Evolutionary conservation across 345 rosid genomes (phyloP).

Genomic region (Hibiscus tridactylites): DNA sequence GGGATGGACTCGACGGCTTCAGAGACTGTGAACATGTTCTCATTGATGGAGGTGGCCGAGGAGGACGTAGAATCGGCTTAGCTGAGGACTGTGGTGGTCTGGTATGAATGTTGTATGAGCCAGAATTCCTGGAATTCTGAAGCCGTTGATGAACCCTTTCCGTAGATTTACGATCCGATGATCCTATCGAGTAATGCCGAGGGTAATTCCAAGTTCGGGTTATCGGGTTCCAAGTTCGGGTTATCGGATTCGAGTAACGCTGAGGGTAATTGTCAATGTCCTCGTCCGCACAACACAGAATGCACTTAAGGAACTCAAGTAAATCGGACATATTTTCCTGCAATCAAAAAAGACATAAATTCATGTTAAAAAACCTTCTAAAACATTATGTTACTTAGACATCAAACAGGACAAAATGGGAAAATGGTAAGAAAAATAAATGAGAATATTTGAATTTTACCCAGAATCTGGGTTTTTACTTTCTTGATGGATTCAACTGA

Average conservation of each 20-base stretch:
- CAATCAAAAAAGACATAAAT: background rate
- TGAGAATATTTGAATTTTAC: background rate
- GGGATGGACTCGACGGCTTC: background rate
- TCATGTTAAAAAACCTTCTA: background rate
- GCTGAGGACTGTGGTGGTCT: background rate
- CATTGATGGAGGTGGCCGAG: background rate
- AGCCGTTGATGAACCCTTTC: background rate
- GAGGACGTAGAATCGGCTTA: background rate
- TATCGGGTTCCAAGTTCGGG: background rate
- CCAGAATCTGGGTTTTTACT: background rate
- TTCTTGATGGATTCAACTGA: background rate
- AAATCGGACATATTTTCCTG: constrained; percentile 5
- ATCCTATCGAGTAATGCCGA: background rate
- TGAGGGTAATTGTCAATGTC: background rate
- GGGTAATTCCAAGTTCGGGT: background rate
- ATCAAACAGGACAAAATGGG: background rate
- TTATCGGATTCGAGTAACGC: background rate
- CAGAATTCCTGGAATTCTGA: background rate
- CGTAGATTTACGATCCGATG: background rate
- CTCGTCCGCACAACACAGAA: background rate
- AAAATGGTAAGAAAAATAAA: background rate
- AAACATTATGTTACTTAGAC: background rate
- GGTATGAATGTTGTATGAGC: background rate
- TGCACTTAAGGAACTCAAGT: background rate
- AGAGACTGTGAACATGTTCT: background rate